Evolutionary conservation across 2,329 filamentous ascomycete species (phyloP).

Genomic region (Colletotrichum sp.): DNA sequence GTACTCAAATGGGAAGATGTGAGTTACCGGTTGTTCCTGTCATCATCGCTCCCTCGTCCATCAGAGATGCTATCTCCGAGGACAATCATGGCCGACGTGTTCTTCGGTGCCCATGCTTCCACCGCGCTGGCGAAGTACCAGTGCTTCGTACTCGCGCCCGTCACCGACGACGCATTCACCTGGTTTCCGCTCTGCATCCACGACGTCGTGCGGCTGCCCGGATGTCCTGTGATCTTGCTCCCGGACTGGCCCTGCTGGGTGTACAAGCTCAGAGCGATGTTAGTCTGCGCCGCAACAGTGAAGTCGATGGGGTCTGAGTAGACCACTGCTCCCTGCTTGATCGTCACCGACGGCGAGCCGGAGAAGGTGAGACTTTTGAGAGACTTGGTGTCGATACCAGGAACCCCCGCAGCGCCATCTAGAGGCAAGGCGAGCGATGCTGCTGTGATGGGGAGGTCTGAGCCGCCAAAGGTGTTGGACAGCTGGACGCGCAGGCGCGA

Average conservation of each 20-base stretch:
- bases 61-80: slow-evolving; percentile 73
- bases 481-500: slow-evolving; percentile 65
- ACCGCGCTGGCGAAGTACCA: slow-evolving; percentile 67
- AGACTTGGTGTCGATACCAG: slow-evolving; percentile 56
- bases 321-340: slow-evolving; percentile 60
- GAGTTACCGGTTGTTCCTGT: slow-evolving; percentile 60
- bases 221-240: slow-evolving; percentile 66
- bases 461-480: slow-evolving; percentile 69
- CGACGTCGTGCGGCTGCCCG: slow-evolving; percentile 67
- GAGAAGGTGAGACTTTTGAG: slow-evolving; percentile 63
- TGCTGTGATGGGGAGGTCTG: slow-evolving; percentile 63
- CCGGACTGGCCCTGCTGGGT: slow-evolving; percentile 59
- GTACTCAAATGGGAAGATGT: not conserved
- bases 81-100: slow-evolving; percentile 53
- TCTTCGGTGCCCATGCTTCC: slow-evolving; percentile 57
- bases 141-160: slow-evolving; percentile 41
- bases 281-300: slow-evolving; percentile 51
- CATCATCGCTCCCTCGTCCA: slow-evolving; percentile 65
- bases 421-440: slow-evolving; percentile 62
- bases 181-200: slow-evolving; percentile 65
- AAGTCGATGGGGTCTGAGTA: slow-evolving; percentile 69
- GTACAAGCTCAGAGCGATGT: slow-evolving; percentile 65
- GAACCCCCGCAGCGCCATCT: slow-evolving; percentile 57
- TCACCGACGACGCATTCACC: slow-evolving; percentile 52
- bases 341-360: slow-evolving; percentile 53